Evolutionary conservation across 768 basidiomycete genomes (phyloP), one percentile per base, ranked within the genome.

Genomic region (Suillus spraguei): DNA sequence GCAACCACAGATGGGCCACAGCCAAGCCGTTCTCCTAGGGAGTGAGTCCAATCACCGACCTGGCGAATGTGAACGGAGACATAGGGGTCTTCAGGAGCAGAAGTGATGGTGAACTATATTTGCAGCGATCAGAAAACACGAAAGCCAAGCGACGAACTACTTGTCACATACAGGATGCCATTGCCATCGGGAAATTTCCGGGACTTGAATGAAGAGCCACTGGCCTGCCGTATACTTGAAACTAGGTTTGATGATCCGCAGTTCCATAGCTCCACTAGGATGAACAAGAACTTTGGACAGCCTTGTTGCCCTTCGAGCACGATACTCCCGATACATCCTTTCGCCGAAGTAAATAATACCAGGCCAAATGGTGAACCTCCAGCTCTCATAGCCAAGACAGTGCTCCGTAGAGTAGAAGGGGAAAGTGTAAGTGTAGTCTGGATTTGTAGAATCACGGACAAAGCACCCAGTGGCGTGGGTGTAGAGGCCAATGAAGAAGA

Each of bases 391-490:
- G 6, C 95, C 95, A 64, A 97, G 84, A 72, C 95, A 98, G 70
- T 94, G 89, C n/a, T 89, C 73, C 0, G 91, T 88, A 22, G 85
- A 84, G 80, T 96, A 96, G 83, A 95, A 97, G 0, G 94, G 94
- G 84, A 96, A 97, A 1, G 80, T 74, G 1, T 74, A 4, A 63
- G 79, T 88, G 73, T 85, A 87, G 66, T 86, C 90, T n/a, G 94
- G 93, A 39, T 87, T 74, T 17, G 81, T 78, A n/a, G 85, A 81
- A 74, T 95, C 94, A 55, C 95, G 94, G 63, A 98, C 95, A 77
- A 98, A 98, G 77, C 95, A 98, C 5, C 95, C 95, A 61, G 91
- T 91, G 10, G 95, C 94, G 74, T 96, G 95, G 24, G 91, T 84
- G 77, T 91, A 97, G 54, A 97, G 85, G 38, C 87, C 92, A 65